Percentiles rank a stretch among this genome's conserved stretches.
phyloP scores from a whole-genome alignment of 768 basidiomycete genomes.

The Pisolithus orientalis region DNA sequence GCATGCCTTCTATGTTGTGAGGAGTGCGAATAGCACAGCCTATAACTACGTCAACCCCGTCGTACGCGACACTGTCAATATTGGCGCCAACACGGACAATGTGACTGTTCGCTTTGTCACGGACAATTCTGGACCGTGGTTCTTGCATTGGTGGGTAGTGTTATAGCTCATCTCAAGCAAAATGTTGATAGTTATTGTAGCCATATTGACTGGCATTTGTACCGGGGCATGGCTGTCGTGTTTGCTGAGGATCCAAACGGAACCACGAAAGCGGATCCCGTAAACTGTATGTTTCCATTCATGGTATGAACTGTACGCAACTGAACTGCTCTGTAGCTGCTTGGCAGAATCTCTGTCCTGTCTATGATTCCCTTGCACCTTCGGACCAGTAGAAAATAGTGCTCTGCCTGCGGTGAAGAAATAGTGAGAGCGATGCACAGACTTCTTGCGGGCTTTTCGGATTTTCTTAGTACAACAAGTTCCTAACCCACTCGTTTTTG shows the following conservation, averaged over 20 bases:
- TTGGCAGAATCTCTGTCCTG: slow-evolving; percentile 16
- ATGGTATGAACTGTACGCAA: not conserved
- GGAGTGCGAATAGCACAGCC: slow-evolving; percentile 29
- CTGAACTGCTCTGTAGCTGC: slow-evolving; percentile 3
- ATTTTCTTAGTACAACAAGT: too few relatives aligned
- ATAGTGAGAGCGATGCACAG: too few relatives aligned
- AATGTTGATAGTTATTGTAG: slow-evolving; percentile 3
- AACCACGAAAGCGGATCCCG: slow-evolving; percentile 10
- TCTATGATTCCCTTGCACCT: slow-evolving; percentile 4
- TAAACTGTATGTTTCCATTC: slow-evolving; percentile 10
- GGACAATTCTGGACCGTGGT: slow-evolving; percentile 64
- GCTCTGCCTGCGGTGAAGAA: too few relatives aligned
- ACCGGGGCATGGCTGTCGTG: slow-evolving; percentile 34
- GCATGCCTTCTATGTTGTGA: slow-evolving; percentile 40
- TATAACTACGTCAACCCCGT: slow-evolving; percentile 49
- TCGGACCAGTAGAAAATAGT: not conserved
- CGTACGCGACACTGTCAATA: slow-evolving; percentile 45
- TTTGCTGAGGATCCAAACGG: slow-evolving; percentile 30
- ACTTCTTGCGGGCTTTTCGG: too few relatives aligned
- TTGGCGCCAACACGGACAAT: slow-evolving; percentile 28
- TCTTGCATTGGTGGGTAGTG: slow-evolving; percentile 33
- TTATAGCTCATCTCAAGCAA: not conserved
- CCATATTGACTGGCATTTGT: slow-evolving; percentile 23
- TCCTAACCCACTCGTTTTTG: too few relatives aligned
- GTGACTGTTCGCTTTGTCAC: slow-evolving; percentile 59